Evolutionary conservation across 192 early-diverging fungal genomes (phyloP).

Genomic region (Ambispora gerdemannii): DNA sequence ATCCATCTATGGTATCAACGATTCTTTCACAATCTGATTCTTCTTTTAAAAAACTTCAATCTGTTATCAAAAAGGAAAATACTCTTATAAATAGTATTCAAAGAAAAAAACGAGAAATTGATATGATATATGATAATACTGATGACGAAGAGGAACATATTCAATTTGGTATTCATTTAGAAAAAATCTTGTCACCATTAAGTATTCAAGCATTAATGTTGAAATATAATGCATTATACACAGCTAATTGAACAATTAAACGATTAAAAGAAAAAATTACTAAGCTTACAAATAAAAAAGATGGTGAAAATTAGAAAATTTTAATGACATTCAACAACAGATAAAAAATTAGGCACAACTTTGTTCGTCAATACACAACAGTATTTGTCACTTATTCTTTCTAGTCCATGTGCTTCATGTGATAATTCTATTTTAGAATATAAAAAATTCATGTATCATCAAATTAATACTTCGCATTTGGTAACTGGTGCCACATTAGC

Average conservation of each 20-base stretch:
- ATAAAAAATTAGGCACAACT: not conserved
- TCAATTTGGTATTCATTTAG: no score
- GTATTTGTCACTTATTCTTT: no score
- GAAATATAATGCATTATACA: not conserved
- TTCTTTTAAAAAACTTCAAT: no score
- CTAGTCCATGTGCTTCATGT: no score
- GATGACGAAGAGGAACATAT: no score
- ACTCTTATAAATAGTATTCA: no score
- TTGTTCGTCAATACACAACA: not conserved
- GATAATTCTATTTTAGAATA: no score
- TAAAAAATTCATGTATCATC: not conserved
- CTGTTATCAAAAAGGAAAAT: no score
- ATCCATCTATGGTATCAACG: not conserved
- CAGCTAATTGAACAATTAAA: not conserved
- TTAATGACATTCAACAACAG: not conserved
- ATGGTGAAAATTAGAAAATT: not conserved
- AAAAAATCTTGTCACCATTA: no score
- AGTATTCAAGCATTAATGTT: no score
- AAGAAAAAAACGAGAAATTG: no score
- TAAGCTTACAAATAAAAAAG: not conserved
- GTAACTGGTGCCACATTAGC: not conserved
- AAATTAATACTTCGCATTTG: not conserved
- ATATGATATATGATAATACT: no score
- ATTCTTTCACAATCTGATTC: not conserved
- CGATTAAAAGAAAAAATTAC: not conserved